phyloP scores from a whole-genome alignment of 345 rosid genomes.

The Populus simonii region DNA sequence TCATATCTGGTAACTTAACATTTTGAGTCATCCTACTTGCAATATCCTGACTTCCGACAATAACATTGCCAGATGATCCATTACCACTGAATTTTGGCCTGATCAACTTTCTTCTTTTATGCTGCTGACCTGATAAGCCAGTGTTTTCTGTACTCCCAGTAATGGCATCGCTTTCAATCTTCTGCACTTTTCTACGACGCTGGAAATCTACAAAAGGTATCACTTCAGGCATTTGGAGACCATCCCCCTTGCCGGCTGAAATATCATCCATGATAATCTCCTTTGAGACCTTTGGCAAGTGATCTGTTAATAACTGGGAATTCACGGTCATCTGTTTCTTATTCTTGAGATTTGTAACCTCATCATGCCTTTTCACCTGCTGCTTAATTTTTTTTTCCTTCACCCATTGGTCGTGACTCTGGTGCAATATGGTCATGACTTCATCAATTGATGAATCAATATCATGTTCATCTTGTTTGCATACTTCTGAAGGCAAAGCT shows the following conservation, averaged over 20 bases:
- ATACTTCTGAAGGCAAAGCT: conserved; percentile 23
- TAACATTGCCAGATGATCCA: neutral
- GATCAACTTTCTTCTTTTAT: conserved; percentile 49
- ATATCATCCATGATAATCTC: conserved; percentile 17
- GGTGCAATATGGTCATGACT: conserved; percentile 42
- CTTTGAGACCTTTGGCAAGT: conserved; percentile 12
- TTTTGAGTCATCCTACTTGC: neutral
- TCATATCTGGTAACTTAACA: neutral
- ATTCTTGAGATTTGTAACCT: conserved; percentile 11
- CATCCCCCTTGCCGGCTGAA: conserved; percentile 16
- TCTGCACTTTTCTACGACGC: conserved; percentile 42
- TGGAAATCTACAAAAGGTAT: conserved; percentile 47
- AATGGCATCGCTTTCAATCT: conserved; percentile 17
- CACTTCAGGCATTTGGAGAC: conserved; percentile 21
- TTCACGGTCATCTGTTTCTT: conserved; percentile 10
- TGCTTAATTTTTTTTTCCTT: conserved; percentile 14
- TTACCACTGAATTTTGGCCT: conserved; percentile 43
- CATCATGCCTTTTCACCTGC: conserved; percentile 3
- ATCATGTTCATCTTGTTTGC: conserved; percentile 9
- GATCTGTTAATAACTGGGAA: neutral
- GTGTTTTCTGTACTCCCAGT: conserved; percentile 12
- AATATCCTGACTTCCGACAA: neutral
- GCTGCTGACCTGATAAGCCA: conserved; percentile 8
- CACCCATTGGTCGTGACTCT: conserved; percentile 29
- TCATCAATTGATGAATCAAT: conserved; percentile 40